Conservation (phyloP, 129 eudicot genomes). For the Flaveria ramosissima region DNA sequence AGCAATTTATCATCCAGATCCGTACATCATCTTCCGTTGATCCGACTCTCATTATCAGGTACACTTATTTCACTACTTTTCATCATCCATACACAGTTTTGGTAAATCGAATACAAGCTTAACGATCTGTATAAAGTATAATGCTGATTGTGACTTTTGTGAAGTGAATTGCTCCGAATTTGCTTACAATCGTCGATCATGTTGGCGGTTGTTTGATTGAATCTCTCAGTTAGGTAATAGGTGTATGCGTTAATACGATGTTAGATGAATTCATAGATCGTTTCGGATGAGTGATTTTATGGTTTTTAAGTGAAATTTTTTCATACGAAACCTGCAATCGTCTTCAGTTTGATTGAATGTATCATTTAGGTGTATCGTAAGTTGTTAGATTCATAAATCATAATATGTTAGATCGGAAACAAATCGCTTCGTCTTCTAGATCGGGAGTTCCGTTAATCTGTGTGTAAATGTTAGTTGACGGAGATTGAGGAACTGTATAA, state of each 20-base stretch:
- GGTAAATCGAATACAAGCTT: neutral
- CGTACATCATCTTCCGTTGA: constrained; percentile 39
- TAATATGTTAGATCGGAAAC: neutral
- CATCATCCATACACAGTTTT: neutral
- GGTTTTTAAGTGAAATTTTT: neutral
- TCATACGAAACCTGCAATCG: neutral
- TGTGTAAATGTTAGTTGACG: neutral
- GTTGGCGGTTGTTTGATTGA: constrained; percentile 2
- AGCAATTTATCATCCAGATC: constrained; percentile 64
- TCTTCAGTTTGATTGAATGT: neutral
- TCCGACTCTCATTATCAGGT: constrained; percentile 46
- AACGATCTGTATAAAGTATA: constrained; percentile 3
- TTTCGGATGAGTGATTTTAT: neutral
- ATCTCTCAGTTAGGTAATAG: neutral
- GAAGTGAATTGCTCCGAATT: too few relatives aligned
- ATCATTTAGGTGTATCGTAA: neutral
- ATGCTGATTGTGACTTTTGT: neutral
- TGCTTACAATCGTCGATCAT: too few relatives aligned
- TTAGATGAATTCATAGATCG: constrained; percentile 17
- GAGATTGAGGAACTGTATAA: constrained; percentile 12
- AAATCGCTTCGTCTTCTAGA: constrained; percentile 3
- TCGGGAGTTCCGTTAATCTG: neutral
- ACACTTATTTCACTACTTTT: neutral
- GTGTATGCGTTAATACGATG: neutral
- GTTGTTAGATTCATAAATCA: neutral